Base-by-base conservation (phyloP, 2,329 filamentous ascomycete species). In the Aureobasidium lini region DNA sequence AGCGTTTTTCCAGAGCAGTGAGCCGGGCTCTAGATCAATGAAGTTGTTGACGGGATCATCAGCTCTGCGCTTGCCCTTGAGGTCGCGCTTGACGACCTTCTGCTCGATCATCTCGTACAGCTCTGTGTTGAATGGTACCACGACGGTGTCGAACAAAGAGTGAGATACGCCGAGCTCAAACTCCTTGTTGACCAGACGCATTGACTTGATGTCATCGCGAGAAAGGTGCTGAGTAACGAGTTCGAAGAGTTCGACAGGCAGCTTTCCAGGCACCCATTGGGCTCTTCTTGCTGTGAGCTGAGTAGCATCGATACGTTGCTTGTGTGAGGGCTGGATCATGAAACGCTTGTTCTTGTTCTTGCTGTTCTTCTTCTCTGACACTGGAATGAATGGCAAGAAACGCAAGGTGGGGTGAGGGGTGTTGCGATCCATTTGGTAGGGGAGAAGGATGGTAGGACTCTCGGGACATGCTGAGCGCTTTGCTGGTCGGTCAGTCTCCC, bases 201-300 rank as follows among this genome's bases (percentile, higher is more conserved):
- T 77, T 32, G 73, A 77, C 68, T 83, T 81, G 53, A 87, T 75
- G 62, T 85, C 82, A 36, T 79, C 75, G 4, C 82, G 80, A 8
- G 81, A 77, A 6, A 89, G 75, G 66, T 82, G 72, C 1, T 71
- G 66, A 6, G 78, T 78, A 57, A 89, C 83, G 56, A 79, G 65
- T 53, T 81, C 77, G 66, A 85, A 87, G 2, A 89, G 73, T 66
- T 89, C 86, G 6, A 82, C 75, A 0, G 86, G 85, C 1, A 89
- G 63, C 5, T 63, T 57, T 52, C 72, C 66, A 7, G 37, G 40
- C 0, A 59, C 23, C 57, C 57, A 59, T 23, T 44, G 47, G n/a
- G 57, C 57, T 31, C 39, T 34, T 32, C 46, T 37, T 15, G 47
- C 40, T 3, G n/a, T 42, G 16, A 44, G 6, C 9, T 16, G 40